Evolutionary conservation across 768 basidiomycete species (phyloP).

Genomic region (Baorangia bicolor): DNA sequence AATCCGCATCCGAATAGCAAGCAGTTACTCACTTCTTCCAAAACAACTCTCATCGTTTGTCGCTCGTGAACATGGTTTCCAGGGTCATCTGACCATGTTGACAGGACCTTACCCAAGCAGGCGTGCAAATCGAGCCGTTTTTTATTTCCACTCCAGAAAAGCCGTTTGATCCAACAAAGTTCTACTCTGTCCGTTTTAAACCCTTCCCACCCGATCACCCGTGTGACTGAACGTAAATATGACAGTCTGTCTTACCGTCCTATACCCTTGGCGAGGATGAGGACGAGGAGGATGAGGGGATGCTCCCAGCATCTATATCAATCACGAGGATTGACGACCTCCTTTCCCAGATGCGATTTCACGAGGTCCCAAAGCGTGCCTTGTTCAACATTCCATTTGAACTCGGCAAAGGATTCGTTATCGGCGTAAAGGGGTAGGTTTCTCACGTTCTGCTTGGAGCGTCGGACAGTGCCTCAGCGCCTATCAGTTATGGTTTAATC

Average conservation of each 20-base stretch:
- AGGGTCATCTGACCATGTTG: not conserved
- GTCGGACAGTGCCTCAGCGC: conserved; percentile 2
- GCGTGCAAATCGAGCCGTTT: conserved; percentile 82
- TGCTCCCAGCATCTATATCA: conserved; percentile 69
- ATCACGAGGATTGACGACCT: conserved; percentile 78
- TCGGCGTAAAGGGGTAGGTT: conserved; percentile 79
- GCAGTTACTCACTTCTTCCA: conserved; percentile 65
- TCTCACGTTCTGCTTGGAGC: conserved; percentile 1
- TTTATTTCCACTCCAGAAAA: conserved; percentile 74
- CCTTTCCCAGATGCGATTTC: conserved; percentile 76
- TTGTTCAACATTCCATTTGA: conserved; percentile 80
- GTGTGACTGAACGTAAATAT: conserved; percentile 4
- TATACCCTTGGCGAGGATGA: conserved; percentile 44
- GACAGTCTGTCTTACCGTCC: conserved; percentile 59
- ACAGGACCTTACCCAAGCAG: conserved; percentile 80
- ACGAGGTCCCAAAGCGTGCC: conserved; percentile 80
- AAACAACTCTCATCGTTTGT: conserved; percentile 67
- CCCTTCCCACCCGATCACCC: not conserved
- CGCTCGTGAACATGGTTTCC: not conserved
- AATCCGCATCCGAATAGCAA: conserved; percentile 49
- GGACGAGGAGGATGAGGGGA: conserved; percentile 49
- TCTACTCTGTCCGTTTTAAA: conserved; percentile 64
- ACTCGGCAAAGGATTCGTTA: conserved; percentile 68
- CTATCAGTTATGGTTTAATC: conserved; percentile 76
- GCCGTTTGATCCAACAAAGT: conserved; percentile 69